Conservation (phyloP, 768 basidiomycete species). For the Suillus sp. region DNA sequence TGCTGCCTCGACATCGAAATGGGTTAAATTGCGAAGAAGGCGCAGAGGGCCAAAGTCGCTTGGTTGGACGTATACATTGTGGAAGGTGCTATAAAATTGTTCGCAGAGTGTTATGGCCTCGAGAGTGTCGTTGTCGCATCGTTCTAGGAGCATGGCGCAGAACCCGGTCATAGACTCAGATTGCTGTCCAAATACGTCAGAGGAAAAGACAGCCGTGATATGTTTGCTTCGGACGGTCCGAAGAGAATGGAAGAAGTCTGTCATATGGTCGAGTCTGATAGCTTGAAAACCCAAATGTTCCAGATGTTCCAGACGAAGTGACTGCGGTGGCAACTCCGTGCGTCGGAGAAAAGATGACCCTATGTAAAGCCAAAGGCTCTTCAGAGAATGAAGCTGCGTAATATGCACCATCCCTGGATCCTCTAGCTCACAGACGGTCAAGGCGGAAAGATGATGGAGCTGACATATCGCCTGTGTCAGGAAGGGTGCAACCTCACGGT, state of each 20-base stretch:
- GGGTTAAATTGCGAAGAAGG: not conserved
- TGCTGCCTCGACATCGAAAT: conserved; percentile 19
- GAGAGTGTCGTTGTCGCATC: not conserved
- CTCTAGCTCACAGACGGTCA: not conserved
- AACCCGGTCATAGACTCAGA: too few species aligned
- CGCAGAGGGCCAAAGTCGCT: not conserved
- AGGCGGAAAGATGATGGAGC: not conserved
- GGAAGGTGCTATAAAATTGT: not conserved
- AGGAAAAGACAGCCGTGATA: not conserved
- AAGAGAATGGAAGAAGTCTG: not conserved
- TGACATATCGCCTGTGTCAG: not conserved
- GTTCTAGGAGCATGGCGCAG: not conserved
- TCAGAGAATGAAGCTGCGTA: not conserved
- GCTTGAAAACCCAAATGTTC: not conserved
- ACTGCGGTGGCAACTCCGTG: too few species aligned
- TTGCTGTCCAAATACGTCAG: too few species aligned
- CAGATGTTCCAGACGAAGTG: not conserved
- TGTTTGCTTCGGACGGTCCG: not conserved
- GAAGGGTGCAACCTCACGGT: not conserved
- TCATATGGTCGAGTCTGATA: not conserved
- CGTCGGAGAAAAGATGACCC: not conserved
- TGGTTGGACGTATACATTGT: not conserved
- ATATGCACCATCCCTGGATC: not conserved
- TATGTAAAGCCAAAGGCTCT: conserved; percentile 2
- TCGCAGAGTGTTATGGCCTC: conserved; percentile 4